phyloP scores from a whole-genome alignment of 768 basidiomycete genomes.

The Suillus cothurnatus region DNA sequence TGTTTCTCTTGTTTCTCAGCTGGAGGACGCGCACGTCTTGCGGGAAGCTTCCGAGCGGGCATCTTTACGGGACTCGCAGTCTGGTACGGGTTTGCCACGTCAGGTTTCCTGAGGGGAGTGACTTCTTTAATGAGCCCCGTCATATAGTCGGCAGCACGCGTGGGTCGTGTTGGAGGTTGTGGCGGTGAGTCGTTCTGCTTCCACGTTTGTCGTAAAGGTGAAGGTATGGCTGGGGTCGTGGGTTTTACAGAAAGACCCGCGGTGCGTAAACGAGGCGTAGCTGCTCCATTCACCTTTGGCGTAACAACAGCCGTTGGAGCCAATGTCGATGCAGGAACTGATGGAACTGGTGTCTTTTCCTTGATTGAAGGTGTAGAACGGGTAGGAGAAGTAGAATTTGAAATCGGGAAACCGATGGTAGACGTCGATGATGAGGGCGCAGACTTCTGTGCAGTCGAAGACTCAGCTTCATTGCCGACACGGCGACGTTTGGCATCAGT shows the following conservation, averaged over 20 bases:
- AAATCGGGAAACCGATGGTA: constrained; percentile 23
- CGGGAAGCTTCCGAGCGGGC: constrained; percentile 40
- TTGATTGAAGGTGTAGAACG: constrained; percentile 31
- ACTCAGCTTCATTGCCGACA: constrained; percentile 49
- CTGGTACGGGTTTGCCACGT: constrained; percentile 80
- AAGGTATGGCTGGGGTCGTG: constrained; percentile 67
- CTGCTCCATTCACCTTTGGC: constrained; percentile 28
- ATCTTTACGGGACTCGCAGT: constrained; percentile 64
- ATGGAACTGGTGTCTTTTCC: constrained; percentile 24
- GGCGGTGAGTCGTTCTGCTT: constrained; percentile 44
- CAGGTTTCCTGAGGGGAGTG: constrained; percentile 63
- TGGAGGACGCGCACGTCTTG: constrained; percentile 39
- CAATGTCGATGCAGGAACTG: constrained; percentile 21
- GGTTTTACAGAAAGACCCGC: constrained; percentile 45
- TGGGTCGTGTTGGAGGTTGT: constrained; percentile 42
- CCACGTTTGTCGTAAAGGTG: constrained; percentile 79
- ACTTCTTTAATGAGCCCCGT: constrained; percentile 71
- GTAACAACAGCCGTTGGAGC: constrained; percentile 23
- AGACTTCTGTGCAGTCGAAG: constrained; percentile 37
- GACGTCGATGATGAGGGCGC: constrained; percentile 26
- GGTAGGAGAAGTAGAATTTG: constrained; percentile 34
- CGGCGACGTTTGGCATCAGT: constrained; percentile 64
- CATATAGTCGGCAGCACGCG: constrained; percentile 70
- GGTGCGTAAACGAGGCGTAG: constrained; percentile 41
- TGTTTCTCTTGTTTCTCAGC: constrained; percentile 39